These are phyloP conservation scores for Quercus wislizeni DNA, from an alignment of 306 rosid genomes.

Conservation along the genomic window DNA sequence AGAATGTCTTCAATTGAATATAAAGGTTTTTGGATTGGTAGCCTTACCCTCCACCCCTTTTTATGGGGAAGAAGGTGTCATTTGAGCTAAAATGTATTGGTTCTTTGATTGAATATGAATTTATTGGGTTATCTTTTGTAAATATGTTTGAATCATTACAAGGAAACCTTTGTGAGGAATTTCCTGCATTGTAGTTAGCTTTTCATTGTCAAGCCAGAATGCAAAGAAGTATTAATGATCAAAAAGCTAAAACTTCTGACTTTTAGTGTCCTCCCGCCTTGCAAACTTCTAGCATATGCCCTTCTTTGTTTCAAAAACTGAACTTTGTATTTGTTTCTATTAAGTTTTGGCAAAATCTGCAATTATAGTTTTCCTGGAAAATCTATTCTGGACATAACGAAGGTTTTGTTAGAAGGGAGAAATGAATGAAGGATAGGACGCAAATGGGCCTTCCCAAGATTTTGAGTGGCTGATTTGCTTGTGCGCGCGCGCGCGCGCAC, in stretches of 20 bases:
- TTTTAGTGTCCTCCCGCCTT: not conserved
- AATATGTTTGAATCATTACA: not conserved
- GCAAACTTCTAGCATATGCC: not conserved
- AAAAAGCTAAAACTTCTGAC: not conserved
- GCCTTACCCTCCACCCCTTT: no score
- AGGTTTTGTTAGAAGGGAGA: not conserved
- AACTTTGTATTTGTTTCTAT: not conserved
- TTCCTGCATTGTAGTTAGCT: not conserved
- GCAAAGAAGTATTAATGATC: not conserved
- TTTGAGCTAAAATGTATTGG: no score
- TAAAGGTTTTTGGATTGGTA: not conserved
- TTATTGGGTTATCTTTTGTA: not conserved
- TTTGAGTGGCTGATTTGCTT: not conserved
- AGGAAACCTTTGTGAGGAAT: not conserved
- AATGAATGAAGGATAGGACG: not conserved
- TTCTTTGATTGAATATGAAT: not conserved
- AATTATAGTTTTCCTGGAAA: not conserved
- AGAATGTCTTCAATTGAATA: not conserved
- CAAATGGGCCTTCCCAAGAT: not conserved
- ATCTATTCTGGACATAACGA: not conserved
- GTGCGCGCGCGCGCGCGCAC: rapidly evolving
- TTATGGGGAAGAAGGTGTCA: no score
- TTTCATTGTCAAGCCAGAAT: not conserved
- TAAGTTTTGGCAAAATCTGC: not conserved
- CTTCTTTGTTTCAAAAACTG: not conserved